phyloP scores from a whole-genome alignment of 495 filamentous ascomycete genomes.

The Aspergillus steynii region DNA sequence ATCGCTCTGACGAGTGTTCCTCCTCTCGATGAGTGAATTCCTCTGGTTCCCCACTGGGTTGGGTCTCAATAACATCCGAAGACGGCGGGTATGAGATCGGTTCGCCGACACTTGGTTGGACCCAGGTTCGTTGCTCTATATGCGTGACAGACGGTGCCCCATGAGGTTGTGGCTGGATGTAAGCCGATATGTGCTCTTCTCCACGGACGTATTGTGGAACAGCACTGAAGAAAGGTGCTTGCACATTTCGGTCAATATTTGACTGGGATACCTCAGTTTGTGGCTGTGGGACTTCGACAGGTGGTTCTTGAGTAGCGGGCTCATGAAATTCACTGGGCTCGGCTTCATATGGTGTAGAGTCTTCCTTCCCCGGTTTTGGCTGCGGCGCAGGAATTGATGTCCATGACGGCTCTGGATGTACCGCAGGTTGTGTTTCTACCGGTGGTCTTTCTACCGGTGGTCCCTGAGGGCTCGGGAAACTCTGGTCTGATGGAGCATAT shows the following conservation, averaged over 20 bases:
- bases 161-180: conserved; percentile 25
- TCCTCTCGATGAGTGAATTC: conserved; percentile 33
- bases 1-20: conserved; percentile 25
- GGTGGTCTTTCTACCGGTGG: neutral
- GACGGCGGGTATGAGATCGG: conserved; percentile 7
- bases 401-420: neutral
- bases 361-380: neutral
- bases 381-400: neutral
- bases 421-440: neutral
- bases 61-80: conserved; percentile 8
- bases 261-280: conserved; percentile 9
- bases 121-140: conserved; percentile 11
- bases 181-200: conserved; percentile 43
- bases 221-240: conserved; percentile 32
- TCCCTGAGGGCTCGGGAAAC: neutral
- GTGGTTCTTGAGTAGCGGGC: neutral
- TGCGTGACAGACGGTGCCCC: conserved; percentile 12
- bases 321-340: neutral
- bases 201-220: conserved; percentile 50
- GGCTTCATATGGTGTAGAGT: neutral
- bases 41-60: conserved; percentile 32
- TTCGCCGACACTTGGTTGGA: conserved; percentile 5
- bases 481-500: neutral
- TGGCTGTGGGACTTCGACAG: neutral
- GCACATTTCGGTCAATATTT: conserved; percentile 4